phyloP scores from a whole-genome alignment of 768 basidiomycete genomes.

The Phaffia australis region DNA sequence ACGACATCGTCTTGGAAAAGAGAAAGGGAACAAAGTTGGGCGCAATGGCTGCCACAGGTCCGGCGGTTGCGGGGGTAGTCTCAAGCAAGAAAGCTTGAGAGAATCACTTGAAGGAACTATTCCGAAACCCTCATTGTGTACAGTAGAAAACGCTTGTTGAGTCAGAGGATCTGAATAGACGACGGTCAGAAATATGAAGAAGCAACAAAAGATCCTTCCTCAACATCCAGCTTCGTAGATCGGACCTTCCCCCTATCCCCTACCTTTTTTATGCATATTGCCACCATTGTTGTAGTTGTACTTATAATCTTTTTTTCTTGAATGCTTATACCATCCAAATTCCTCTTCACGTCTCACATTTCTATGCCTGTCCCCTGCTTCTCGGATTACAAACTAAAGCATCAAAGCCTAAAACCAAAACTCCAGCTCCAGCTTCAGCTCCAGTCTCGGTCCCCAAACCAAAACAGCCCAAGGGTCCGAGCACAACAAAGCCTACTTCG shows the following conservation, averaged over 20 bases:
- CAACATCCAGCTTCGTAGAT: neutral
- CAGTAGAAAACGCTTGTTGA: no score
- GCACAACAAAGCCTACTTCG: conserved; percentile 22
- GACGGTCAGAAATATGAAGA: neutral
- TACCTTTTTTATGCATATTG: no score
- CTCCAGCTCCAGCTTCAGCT: conserved; percentile 17
- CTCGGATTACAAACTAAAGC: neutral
- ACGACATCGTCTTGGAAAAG: conserved; percentile 73
- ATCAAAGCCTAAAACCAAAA: conserved; percentile 30
- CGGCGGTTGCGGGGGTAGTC: neutral
- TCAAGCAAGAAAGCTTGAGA: neutral
- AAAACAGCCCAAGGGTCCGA: conserved; percentile 25
- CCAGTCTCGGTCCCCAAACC: conserved; percentile 29
- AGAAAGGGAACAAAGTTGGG: conserved; percentile 53
- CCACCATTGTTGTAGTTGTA: no score
- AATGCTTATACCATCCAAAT: no score
- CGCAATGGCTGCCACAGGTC: neutral
- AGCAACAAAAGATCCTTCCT: neutral
- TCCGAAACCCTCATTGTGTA: no score
- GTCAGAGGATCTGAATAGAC: no score
- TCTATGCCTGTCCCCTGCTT: no score
- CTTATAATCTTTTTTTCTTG: no score
- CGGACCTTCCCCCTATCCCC: neutral
- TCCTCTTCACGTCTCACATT: no score
- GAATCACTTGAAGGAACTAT: no score